A percentile compares a stretch with the other conserved stretches of the same genome.
These are phyloP conservation scores for Saturnispora kantuleensis DNA, from an alignment of 805 yeast genomes.

Conservation along the genomic window DNA sequence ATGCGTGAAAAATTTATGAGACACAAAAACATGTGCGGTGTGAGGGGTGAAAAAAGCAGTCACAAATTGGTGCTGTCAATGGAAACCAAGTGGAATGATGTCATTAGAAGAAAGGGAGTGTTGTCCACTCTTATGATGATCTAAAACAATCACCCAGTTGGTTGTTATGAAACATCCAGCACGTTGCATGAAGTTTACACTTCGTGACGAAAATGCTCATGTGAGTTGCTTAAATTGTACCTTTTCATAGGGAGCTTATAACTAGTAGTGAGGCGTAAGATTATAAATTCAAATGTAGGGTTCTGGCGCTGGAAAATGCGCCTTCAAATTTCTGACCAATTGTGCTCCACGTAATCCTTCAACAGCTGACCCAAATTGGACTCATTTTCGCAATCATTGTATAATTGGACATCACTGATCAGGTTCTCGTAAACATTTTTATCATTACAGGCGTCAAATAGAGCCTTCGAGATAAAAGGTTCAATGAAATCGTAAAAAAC, in stretches of 20 bases:
- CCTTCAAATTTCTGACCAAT: constrained; percentile 20
- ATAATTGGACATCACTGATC: constrained; percentile 12
- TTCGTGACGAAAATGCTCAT: background rate
- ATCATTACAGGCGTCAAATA: constrained; percentile 16
- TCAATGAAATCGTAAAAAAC: constrained; percentile 73
- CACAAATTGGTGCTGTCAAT: background rate
- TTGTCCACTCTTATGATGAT: too few relatives aligned
- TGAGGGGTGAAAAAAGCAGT: constrained; percentile 7
- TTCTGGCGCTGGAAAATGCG: too few relatives aligned
- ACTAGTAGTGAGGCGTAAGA: too few relatives aligned
- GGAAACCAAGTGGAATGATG: too few relatives aligned
- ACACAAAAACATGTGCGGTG: background rate
- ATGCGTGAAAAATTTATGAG: constrained; percentile 1
- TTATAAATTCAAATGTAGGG: too few relatives aligned
- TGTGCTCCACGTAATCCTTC: constrained; percentile 29
- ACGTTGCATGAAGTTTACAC: too few relatives aligned
- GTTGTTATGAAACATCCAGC: too few relatives aligned
- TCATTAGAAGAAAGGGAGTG: too few relatives aligned
- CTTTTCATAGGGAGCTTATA: too few relatives aligned
- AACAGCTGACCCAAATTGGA: constrained; percentile 36
- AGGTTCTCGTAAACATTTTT: constrained; percentile 13
- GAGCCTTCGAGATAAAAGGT: constrained; percentile 19
- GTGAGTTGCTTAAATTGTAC: too few relatives aligned
- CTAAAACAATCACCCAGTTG: too few relatives aligned
- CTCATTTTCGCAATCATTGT: constrained; percentile 29